Percentiles rank a stretch among this genome's conserved stretches.
Conservation (phyloP, 495 filamentous ascomycete genomes). For the Hyaloscypha hepaticicola region DNA sequence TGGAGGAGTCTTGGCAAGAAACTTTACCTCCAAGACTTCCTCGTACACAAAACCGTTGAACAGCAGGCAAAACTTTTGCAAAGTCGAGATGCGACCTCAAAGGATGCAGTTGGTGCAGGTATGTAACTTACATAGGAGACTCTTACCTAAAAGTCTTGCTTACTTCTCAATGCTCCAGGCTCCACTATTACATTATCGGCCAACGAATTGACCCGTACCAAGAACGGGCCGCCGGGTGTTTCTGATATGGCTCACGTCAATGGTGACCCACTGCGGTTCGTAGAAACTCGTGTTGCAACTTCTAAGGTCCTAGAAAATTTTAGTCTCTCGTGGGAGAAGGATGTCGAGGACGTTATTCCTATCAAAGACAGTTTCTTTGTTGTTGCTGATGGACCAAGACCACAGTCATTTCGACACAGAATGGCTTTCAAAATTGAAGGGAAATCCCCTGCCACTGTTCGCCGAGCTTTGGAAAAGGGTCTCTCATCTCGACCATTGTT, state of each 20-base stretch:
- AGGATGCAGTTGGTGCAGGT: background rate
- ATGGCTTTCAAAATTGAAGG: background rate
- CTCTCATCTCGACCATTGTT: background rate
- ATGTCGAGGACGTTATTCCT: background rate
- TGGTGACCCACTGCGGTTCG: background rate
- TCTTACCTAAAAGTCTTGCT: no score
- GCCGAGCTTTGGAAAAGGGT: background rate
- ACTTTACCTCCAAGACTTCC: background rate
- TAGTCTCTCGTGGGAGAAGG: background rate
- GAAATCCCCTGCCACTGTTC: background rate
- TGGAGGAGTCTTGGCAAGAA: background rate
- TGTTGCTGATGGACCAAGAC: background rate
- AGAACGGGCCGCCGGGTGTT: background rate
- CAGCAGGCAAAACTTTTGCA: background rate
- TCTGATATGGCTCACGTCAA: background rate
- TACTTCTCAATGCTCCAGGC: no score
- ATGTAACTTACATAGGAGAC: background rate
- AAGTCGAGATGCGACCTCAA: background rate
- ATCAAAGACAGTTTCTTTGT: background rate
- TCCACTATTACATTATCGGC: background rate
- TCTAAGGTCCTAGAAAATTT: background rate
- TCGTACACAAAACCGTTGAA: background rate
- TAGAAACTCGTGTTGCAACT: background rate
- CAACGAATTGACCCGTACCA: background rate
- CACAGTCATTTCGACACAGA: background rate